Base-by-base conservation (phyloP, 345 rosid genomes). In the Pugionium dolabratum region DNA sequence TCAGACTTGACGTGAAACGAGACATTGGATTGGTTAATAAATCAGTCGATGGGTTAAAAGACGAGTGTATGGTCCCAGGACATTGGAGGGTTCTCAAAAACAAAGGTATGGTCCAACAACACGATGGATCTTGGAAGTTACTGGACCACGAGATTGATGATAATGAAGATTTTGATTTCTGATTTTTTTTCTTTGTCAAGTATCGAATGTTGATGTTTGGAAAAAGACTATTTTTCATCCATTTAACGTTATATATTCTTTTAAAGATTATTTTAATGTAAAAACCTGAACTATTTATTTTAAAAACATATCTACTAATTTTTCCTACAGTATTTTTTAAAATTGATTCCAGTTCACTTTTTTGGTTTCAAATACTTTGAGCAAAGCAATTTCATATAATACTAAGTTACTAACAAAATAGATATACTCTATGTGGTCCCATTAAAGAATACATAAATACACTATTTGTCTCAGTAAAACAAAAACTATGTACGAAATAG, bases 61-160 rank as follows among this genome's bases (percentile, higher is more conserved):
- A 86, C 4, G 84, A 84, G 40, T 83, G 53, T 69, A 69, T 83
- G 41, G 78, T 91, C 39, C 96, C 98, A 0, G 70, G 11, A 9
- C 43, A 78, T 0, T 91, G 98, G 96, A 34, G 86, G 56, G 54
- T 75, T 57, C 80, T 54, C 5, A 73, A 64, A 75, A 86, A 89
- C 27, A 89, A 84, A 67, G 95, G 95, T 10, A 83, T 86, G 92
- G 88, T 83, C 44, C 94, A 86, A 52, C 83, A 75, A 52, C 66
- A 36, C 0, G 91, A 91, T 64, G 98, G 94, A 0, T 85, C 88
- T 44, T 91, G 96, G 98, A 79, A 75, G 69, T 73, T 86, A 72
- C 71, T 82, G 80, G 98, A 88, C 61, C 87, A 78, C 60, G 86
- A 88, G 57, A 70, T 65, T 4, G 86, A 85, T 49, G 79, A 75